Evolutionary conservation across 2,329 filamentous ascomycete genomes (phyloP).

Genomic region (Madurella mycetomatis): DNA sequence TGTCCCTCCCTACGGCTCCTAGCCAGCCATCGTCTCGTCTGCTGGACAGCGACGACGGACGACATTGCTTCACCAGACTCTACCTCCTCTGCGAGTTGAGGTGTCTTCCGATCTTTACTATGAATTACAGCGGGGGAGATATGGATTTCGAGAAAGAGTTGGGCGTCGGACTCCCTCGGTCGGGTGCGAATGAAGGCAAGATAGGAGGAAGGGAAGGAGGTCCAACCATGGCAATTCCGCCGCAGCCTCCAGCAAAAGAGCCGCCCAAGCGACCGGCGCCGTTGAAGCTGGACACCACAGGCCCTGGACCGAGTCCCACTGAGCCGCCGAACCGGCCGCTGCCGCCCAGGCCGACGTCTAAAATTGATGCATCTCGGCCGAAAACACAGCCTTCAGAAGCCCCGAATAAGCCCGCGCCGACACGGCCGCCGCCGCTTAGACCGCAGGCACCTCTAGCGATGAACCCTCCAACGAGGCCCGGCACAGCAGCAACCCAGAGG

Average conservation of each 20-base stretch:
- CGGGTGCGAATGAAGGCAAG: not conserved
- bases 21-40: constrained; percentile 21
- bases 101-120: constrained; percentile 8
- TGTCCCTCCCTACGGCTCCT: constrained; percentile 9
- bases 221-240: constrained; percentile 19
- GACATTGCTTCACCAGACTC: constrained; percentile 7
- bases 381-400: not conserved
- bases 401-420: constrained; percentile 15
- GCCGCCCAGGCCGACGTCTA: constrained; percentile 19
- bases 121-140: constrained; percentile 12
- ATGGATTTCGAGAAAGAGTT: constrained; percentile 18
- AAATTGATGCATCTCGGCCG: constrained; percentile 4
- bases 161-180: constrained; percentile 11
- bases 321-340: constrained; percentile 24
- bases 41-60: constrained; percentile 29
- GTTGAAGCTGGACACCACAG: constrained; percentile 5
- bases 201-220: constrained; percentile 3
- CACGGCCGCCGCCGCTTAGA: constrained; percentile 14
- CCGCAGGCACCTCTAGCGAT: constrained; percentile 22
- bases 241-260: constrained; percentile 24
- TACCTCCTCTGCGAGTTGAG: constrained; percentile 16
- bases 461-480: constrained; percentile 25
- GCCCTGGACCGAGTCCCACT: constrained; percentile 6
- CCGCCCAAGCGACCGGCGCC: constrained; percentile 15
- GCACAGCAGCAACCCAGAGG: constrained; percentile 19